Base-by-base conservation (phyloP, 805 yeast genomes). In the Metschnikowia similis region DNA sequence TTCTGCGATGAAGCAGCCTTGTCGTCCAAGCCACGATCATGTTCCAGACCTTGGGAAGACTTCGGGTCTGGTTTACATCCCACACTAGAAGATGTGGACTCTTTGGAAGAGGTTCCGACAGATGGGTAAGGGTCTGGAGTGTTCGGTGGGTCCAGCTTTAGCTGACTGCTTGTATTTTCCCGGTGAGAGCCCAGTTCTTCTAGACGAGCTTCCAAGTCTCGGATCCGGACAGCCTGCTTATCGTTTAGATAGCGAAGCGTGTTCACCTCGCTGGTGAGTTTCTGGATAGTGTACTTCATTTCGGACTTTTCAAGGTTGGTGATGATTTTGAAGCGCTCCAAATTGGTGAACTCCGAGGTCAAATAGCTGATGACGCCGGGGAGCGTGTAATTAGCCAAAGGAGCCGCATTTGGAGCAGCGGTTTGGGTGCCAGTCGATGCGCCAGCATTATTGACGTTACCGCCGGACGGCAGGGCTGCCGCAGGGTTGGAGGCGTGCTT, bases 281-380 rank as follows among this genome's bases (percentile, higher is more conserved):
- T 79, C 44, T 75, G 71, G 44, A 80, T 77, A 48, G 73, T 71
- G 56, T 76, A 70, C 60, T 77, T 77, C 74, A 80, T 71, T 41
- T 75, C 77, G 4, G 79, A 71, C 51, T 74, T 77, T 58, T 80
- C 84, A 56, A 80, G 64, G 58, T 77, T 81, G 50, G 75, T 72
- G 65, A 77, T 67, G 65, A 80, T 78, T 56, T 79, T 72, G 61
- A 55, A 64, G 41, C 67, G 56, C 49, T 64, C 67, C 52, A 64
- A 57, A 38, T 74, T 74, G 26, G 84, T 79, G 62, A 80, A 80
- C 54, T 80, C 84, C n/a, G 79, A 71, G 38, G 82, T 82, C 51
- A 80, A 64, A 57, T 80, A 80, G 57, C 79, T 80, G 67, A 80
- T 80, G 21, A 80, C 80, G 0, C 85, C 85, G 0, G 85, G 85